phyloP scores from a whole-genome alignment of 257 asterid species.

The Fraxinus anomala region DNA sequence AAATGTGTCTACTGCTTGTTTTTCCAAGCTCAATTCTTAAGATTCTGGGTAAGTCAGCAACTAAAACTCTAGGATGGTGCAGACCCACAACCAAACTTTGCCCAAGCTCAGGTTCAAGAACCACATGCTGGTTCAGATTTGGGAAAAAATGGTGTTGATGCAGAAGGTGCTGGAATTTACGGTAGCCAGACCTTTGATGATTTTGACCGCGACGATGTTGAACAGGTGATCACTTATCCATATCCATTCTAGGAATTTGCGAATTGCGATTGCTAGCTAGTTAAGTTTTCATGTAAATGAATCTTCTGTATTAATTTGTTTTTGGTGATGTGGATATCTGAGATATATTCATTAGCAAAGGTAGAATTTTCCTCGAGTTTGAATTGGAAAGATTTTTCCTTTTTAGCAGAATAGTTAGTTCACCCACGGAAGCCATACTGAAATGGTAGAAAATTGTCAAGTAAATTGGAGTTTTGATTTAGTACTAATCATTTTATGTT shows the following conservation, averaged over 20 bases:
- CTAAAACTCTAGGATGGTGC: slow-evolving; percentile 49
- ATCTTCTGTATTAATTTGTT: background rate
- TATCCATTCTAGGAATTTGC: background rate
- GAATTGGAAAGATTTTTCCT: too few relatives aligned
- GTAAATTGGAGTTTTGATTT: too few relatives aligned
- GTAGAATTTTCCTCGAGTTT: too few relatives aligned
- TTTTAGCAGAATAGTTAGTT: too few relatives aligned
- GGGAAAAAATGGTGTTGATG: slow-evolving; percentile 85
- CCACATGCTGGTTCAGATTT: slow-evolving; percentile 86
- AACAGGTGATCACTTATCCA: slow-evolving; percentile 53
- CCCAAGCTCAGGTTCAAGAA: slow-evolving; percentile 34
- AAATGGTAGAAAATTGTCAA: too few relatives aligned
- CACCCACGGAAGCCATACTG: too few relatives aligned
- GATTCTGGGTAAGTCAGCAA: slow-evolving; percentile 37
- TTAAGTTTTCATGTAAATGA: background rate
- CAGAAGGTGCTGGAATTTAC: slow-evolving; percentile 92
- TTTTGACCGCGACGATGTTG: slow-evolving; percentile 94
- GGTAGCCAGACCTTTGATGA: slow-evolving; percentile 91
- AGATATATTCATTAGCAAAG: background rate
- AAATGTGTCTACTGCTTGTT: background rate
- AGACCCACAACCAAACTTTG: slow-evolving; percentile 44
- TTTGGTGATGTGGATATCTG: background rate
- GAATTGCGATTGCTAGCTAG: background rate
- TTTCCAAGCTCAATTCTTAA: slow-evolving; percentile 29
- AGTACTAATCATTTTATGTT: too few relatives aligned